Base-by-base conservation (phyloP, 495 filamentous ascomycete species). In the Gamarada debralockiae region DNA sequence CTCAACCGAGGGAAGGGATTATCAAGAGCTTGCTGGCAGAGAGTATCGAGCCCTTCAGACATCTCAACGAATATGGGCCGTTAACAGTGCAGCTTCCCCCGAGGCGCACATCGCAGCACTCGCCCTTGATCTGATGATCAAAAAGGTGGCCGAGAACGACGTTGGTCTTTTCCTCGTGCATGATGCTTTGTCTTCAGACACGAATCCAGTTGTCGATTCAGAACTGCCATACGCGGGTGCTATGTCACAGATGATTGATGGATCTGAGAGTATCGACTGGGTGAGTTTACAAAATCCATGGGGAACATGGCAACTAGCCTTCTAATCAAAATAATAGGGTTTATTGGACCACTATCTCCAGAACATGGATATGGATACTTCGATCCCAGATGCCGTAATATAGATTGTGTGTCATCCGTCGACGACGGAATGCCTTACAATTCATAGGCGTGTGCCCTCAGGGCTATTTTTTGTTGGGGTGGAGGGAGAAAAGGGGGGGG, bases 271-370 rank as follows among this genome's bases (percentile, higher is more conserved):
- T 17, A 9, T 40, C 9, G 37, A 40, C 37, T 40, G 37, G 37
- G 37, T 40, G 8, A 40, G 37, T 40, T 10, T 17, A 40, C 37
- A 10, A 9, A 15, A 9, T 7, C 15, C 9, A 40, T 10, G 37
- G 12, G 20, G 15, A 40, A 9, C 15, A 10, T 40, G 37, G 15
- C 37, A 40, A 10, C 15, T 40, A 40, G 8, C 9, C 37, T 34
- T 34, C 29, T 34, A 14, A 34, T 34, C 29, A 34, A 34, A 34
- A 14, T 14, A 34, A 40, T 40, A 40, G 37, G 15, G 9, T 18
- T 40, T 40, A 40, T 40, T 40, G 15, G 37, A 40, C 15, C 37
- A 40, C 6, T 40, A 40, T 18, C 37, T 40, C 37, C 37, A 40
- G 20, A 40, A 7, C 29, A n/a, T n/a, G n/a, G n/a, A n/a, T n/a